Base-by-base conservation (phyloP, 148 eudicot species). In the Rhododendron molle region DNA sequence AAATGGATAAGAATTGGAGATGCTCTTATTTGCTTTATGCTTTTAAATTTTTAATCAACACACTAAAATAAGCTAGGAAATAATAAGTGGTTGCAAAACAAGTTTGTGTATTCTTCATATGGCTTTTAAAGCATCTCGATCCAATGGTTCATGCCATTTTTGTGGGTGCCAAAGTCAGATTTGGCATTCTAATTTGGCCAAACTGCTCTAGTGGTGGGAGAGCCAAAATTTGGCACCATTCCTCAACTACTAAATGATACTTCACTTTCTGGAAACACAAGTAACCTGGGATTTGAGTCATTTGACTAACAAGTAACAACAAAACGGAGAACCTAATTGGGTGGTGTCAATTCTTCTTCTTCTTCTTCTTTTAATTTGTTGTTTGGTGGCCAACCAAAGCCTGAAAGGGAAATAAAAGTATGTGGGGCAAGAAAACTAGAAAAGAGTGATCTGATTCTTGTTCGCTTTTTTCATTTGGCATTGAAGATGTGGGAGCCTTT, bases 401-500 rank as follows among this genome's bases (percentile, higher is more conserved):
- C 13, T 7, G 28, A 7, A 62, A 16, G 72, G 43, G 9, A 82
- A 21, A 60, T n/a, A 26, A 65, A 13, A 5, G 14, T 60, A 3
- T 69, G 0, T 40, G 44, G 44, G 54, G 16, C 44, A 47, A 32
- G 47, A 20, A 16, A 14, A 40, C 44, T 30, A 32, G 47, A 20
- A 16, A 14, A 40, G 16, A n/a, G 14, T 56, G 47, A 26, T 43
- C 76, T 62, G 36, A 32, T 32, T 32, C 34, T 32, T 32, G 34
- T 32, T 32, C 1, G 34, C 34, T 32, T 32, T 32, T 9, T 36
- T 40, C 1, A 43, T 36, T 80, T 40, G 50, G 83, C 26, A 15
- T 7, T 84, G 86, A 50, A 91, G 93, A 56, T 91, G 93, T 73
- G 88, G 88, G 18, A 85, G 83, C 26, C 62, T 47, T 30, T 91